Conservation (phyloP, 306 rosid genomes). For the Prunus dulcis region DNA sequence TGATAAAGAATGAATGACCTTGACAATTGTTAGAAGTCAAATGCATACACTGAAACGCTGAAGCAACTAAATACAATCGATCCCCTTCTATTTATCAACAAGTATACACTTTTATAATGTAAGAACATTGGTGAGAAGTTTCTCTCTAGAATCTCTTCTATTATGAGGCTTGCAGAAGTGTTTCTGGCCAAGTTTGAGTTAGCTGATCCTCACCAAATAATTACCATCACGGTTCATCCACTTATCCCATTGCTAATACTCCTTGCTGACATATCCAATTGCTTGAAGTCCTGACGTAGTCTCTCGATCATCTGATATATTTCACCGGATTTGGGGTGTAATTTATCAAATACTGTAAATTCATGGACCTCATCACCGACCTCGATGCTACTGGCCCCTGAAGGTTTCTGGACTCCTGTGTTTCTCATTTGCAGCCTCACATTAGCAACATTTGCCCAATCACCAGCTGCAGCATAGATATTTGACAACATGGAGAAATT, state of each 20-base stretch:
- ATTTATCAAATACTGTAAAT: constrained; percentile 64
- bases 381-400: constrained; percentile 84
- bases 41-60: neutral
- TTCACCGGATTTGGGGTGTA: constrained; percentile 68
- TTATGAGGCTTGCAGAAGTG: neutral
- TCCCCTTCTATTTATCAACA: constrained; percentile 12
- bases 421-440: constrained; percentile 59
- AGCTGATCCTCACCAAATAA: neutral
- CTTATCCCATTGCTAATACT: constrained; percentile 20
- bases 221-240: constrained; percentile 11
- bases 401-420: constrained; percentile 58
- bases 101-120: neutral
- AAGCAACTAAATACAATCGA: constrained; percentile 1
- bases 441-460: constrained; percentile 64
- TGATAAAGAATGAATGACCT: neutral
- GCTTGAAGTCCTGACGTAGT: constrained; percentile 54
- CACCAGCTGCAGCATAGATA: constrained; percentile 79
- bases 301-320: constrained; percentile 70
- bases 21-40: neutral
- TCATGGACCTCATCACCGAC: constrained; percentile 65
- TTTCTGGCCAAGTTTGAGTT: neutral
- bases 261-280: constrained; percentile 37
- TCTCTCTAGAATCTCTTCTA: neutral
- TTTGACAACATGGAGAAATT: constrained; percentile 70
- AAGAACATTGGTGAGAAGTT: neutral